Evolutionary conservation across 2,329 filamentous ascomycete genomes (phyloP), one percentile per base, ranked within the genome.

Genomic region (Cladobotryum mycophilum): DNA sequence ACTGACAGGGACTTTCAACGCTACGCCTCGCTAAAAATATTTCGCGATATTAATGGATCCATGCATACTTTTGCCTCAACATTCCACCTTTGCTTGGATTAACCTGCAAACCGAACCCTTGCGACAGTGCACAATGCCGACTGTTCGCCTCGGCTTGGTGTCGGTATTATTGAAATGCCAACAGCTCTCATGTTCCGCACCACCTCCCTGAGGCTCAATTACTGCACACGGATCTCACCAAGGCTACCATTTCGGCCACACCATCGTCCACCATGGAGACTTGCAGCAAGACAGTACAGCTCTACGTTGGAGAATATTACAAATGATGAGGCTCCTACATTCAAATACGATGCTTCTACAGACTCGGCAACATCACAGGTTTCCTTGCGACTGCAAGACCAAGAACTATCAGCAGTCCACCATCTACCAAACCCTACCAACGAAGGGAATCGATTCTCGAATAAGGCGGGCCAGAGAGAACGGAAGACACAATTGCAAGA

Each of bases 151-250:
- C 45, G 36, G 45, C 4, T 25, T 42, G 49, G 49, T 43, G 36
- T 43, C 49, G 37, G 34, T 41, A 55, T 44, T 44, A 47, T 56
- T 45, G 47, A 56, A 43, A 53, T 54, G 52, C 55, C 41, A 53
- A 54, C 57, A 56, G 60, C 42, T 49, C 47, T 52, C 45, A 38
- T 52, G 53, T 53, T 52, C 50, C 61, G 61, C 49, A 55, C 57
- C 51, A 57, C 53, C 53, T 55, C 54, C 51, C 44, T 53, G 49
- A 61, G 60, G 58, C 56, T 60, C 48, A 49, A 57, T 35, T 47
- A 34, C 36, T 47, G 15, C 11, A 25, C 35, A 22, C 30, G 33
- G 35, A 14, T 43, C 45, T 50, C 51, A 53, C 54, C 12, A n/a
- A 42, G 38, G 12, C 22, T 22, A 7, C 5, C 18, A 12, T 25